Evolutionary conservation across 1,284 basidiomycete species (phyloP), one percentile per base, ranked within the genome.

Genomic region (Moesziomyces parantarcticus): DNA sequence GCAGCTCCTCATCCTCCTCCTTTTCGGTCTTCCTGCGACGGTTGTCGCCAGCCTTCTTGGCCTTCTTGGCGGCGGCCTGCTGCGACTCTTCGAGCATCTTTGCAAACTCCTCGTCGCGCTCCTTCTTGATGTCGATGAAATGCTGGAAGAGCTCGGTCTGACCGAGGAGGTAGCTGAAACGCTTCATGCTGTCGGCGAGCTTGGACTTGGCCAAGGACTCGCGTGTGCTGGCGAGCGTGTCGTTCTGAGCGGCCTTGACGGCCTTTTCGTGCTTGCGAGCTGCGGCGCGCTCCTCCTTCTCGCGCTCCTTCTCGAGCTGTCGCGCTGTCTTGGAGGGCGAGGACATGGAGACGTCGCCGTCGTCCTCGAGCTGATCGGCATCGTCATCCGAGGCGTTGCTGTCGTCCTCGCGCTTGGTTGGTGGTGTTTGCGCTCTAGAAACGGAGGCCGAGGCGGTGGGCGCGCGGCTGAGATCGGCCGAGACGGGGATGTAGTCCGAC

Each of bases 61-160:
- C 44, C 36, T 72, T 69, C 55, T 77, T 79, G 36, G 41, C 39
- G 47, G 45, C 53, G 32, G 72, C 58, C 46, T 75, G 49, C 56
- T 84, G 80, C 55, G 85, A 85, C 47, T 94, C 93, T 34, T 81
- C 75, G 62, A 99, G 87, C 83, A 98, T 86, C 5, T 90, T 90
- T 0, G 94, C 94, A 82, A 98, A 99, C 80, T 95, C 91, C 16
- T 95, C 94, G 85, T 99, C 95, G 36, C 93, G 90, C 57, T 93
- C 90, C 86, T 90, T 81, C 53, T 83, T 83, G 63, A 83, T 79
- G 56, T 83, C 81, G 61, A 83, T 81, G 59, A 83, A 83, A 62
- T 83, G 82, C 71, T 82, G 82, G 69, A 83, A 83, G 50, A 83
- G 77, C 61, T 83, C 82, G 18, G 82, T 83, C 70, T 83, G 82